Evolutionary conservation across 2,329 filamentous ascomycete genomes (phyloP).

Genomic region (Microdochium trichocladiopsis): DNA sequence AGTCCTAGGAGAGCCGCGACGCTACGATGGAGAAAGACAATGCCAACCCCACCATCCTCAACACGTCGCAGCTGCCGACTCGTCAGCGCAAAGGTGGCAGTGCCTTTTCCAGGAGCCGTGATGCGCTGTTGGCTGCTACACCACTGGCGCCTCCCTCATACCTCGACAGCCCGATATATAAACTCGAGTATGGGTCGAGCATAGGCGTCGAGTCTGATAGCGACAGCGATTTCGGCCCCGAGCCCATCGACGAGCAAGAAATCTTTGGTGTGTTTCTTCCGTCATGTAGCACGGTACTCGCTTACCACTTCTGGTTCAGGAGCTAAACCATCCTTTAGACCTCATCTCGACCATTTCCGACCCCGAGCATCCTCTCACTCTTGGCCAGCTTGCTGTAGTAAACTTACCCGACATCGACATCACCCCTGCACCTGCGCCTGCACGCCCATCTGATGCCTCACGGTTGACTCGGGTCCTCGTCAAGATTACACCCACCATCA

Average conservation of each 20-base stretch:
- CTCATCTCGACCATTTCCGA: constrained; percentile 92
- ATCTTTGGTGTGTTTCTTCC: constrained; percentile 65
- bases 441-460: constrained; percentile 40
- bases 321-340: constrained; percentile 43
- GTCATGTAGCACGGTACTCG: background rate
- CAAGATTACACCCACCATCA: constrained; percentile 91
- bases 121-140: constrained; percentile 26
- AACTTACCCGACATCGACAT: constrained; percentile 93
- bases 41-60: constrained; percentile 90
- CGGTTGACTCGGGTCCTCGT: constrained; percentile 70
- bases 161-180: constrained; percentile 28
- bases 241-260: constrained; percentile 94
- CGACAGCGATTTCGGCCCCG: constrained; percentile 55
- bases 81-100: constrained; percentile 51
- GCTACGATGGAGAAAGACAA: constrained; percentile 50
- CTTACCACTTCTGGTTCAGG: constrained; percentile 18
- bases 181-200: constrained; percentile 14
- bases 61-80: constrained; percentile 79
- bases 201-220: constrained; percentile 19
- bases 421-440: constrained; percentile 55
- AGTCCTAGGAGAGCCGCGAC: too few species aligned
- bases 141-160: constrained; percentile 34
- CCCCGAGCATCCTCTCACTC: constrained; percentile 89
- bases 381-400: constrained; percentile 89
- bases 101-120: constrained; percentile 36